phyloP scores from a whole-genome alignment of 345 rosid species.

The Psidium guajava region DNA sequence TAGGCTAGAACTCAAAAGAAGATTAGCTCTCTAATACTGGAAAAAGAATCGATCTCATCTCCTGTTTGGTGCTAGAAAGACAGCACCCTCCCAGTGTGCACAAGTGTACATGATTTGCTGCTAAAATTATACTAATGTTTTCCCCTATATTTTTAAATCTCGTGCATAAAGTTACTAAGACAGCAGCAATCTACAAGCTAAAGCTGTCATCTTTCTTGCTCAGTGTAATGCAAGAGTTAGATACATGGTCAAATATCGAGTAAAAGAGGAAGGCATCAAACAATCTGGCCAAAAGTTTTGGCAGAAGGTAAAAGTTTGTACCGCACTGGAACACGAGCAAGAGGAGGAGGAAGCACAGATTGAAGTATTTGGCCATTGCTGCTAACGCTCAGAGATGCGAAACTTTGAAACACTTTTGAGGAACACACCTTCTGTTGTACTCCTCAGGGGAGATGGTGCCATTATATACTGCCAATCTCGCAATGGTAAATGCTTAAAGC shows the following conservation, averaged over 20 bases:
- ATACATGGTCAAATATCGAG: background rate
- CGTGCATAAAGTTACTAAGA: background rate
- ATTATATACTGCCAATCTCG: background rate
- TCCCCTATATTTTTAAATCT: background rate
- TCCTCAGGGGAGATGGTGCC: background rate
- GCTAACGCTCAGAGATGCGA: background rate
- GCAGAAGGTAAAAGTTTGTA: background rate
- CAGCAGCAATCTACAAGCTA: background rate
- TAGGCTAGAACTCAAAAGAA: background rate
- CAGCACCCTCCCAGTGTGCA: background rate
- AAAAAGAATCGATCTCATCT: background rate
- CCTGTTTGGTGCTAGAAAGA: background rate
- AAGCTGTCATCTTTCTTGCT: background rate
- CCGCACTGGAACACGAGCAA: background rate
- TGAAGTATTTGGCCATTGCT: slow-evolving; percentile 7
- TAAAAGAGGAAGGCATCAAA: background rate
- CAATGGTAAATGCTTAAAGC: background rate
- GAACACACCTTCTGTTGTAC: background rate
- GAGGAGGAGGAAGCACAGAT: background rate
- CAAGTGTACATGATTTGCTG: background rate
- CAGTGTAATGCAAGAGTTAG: background rate
- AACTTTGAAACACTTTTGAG: background rate
- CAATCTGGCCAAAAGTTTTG: background rate
- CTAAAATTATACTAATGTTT: background rate
- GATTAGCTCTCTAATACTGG: background rate